phyloP scores from a whole-genome alignment of 1,139 yeast genomes.

The Kodamaea fungicola region DNA sequence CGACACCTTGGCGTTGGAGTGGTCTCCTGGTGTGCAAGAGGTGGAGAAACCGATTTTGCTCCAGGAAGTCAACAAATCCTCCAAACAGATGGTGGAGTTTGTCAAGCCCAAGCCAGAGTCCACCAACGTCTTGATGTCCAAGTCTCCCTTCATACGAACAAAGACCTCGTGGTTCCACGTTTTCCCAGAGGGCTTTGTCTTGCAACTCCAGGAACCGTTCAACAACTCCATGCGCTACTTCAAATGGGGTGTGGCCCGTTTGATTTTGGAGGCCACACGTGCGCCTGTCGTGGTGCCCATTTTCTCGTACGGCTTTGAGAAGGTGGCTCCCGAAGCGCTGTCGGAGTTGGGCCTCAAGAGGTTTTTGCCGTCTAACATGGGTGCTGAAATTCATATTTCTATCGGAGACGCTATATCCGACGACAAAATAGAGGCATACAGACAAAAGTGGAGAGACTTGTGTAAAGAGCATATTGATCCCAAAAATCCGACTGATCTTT shows the following conservation, averaged over 20 bases:
- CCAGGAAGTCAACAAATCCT: conserved; percentile 16
- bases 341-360: conserved; percentile 53
- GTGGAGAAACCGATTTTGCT: conserved; percentile 25
- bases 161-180: conserved; percentile 89
- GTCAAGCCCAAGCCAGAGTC: conserved; percentile 30
- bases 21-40: conserved; percentile 32
- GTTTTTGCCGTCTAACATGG: conserved; percentile 62
- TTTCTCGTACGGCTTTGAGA: conserved; percentile 82
- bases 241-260: conserved; percentile 91
- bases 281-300: conserved; percentile 92
- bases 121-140: conserved; percentile 33
- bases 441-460: conserved; percentile 66
- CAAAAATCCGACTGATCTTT: conserved; percentile 53
- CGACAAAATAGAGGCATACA: conserved; percentile 50
- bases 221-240: conserved; percentile 87
- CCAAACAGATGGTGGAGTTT: conserved; percentile 19
- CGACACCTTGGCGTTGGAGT: conserved; percentile 60
- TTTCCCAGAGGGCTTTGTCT: conserved; percentile 92
- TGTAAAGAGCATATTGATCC: conserved; percentile 53
- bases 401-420: conserved; percentile 75
- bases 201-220: conserved; percentile 78
- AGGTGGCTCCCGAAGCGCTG: conserved; percentile 76
- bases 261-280: conserved; percentile 75
- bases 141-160: conserved; percentile 49
- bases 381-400: conserved; percentile 63